These are phyloP conservation scores for Wickerhamomyces sydowiorum DNA, from an alignment of 805 yeast genomes.

Conservation along the genomic window DNA sequence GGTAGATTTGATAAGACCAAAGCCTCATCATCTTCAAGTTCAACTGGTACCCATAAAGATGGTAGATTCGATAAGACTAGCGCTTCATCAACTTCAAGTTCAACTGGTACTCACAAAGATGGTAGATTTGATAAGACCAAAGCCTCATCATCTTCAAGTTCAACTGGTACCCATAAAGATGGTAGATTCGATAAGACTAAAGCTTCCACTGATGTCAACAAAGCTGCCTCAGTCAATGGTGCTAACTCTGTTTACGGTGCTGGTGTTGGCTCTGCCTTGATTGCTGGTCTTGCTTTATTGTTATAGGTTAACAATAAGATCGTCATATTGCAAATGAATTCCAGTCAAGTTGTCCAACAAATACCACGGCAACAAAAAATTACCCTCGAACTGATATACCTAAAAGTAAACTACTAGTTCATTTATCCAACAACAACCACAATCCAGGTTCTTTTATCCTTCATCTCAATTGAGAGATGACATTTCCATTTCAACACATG, in stretches of 20 bases:
- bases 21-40: conserved; percentile 23
- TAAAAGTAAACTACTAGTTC: no score
- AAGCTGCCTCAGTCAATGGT: conserved; percentile 19
- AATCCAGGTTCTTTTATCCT: no score
- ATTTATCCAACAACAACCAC: no score
- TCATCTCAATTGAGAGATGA: no score
- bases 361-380: background rate
- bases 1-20: conserved; percentile 48
- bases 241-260: conserved; percentile 23
- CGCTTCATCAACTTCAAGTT: conserved; percentile 24
- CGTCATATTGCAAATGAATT: background rate
- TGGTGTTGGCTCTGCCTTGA: conserved; percentile 38
- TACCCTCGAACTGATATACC: background rate
- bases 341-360: background rate
- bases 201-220: conserved; percentile 27
- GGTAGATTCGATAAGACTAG: conserved; percentile 45
- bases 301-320: conserved; percentile 20
- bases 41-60: conserved; percentile 44
- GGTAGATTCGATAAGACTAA: conserved; percentile 49
- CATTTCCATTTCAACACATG: no score
- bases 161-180: conserved; percentile 47
- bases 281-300: conserved; percentile 46
- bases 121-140: conserved; percentile 49
- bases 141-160: conserved; percentile 26
- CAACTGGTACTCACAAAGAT: conserved; percentile 48